Evolutionary conservation across 2,329 filamentous ascomycete species (phyloP).

Genomic region (Talaromyces sp.): DNA sequence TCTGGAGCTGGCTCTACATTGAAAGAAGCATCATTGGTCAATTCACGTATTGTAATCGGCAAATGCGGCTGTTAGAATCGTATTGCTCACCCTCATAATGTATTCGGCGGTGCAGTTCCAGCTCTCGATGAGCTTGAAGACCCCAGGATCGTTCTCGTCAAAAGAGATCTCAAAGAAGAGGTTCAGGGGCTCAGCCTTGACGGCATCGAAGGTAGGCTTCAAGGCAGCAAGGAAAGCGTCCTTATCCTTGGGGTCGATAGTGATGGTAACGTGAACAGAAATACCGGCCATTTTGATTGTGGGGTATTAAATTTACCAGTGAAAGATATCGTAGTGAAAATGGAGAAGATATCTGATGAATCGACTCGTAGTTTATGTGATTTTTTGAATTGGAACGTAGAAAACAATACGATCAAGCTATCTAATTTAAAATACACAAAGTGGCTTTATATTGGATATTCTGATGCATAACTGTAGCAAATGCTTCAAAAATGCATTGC

Average conservation of each 20-base stretch:
- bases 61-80: not conserved
- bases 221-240: not conserved
- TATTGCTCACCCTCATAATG: not conserved
- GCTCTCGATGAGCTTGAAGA: not conserved
- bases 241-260: not conserved
- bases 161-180: not conserved
- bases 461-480: not conserved
- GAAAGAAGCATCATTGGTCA: not conserved
- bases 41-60: not conserved
- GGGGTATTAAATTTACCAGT: not conserved
- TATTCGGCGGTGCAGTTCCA: not conserved
- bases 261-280: not conserved
- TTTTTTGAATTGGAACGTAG: not conserved
- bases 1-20: not conserved
- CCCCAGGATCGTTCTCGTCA: not conserved
- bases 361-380: not conserved
- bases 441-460: not conserved
- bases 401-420: not conserved
- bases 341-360: not conserved
- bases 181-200: not conserved
- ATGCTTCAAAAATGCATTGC: not conserved
- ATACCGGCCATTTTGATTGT: not conserved
- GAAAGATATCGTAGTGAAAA: not conserved
- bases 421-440: not conserved
- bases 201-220: not conserved